Evolutionary conservation across 208 protist genomes (phyloP), one percentile per base, ranked within the genome.

Genomic region (Novymonas esmeraldas): DNA sequence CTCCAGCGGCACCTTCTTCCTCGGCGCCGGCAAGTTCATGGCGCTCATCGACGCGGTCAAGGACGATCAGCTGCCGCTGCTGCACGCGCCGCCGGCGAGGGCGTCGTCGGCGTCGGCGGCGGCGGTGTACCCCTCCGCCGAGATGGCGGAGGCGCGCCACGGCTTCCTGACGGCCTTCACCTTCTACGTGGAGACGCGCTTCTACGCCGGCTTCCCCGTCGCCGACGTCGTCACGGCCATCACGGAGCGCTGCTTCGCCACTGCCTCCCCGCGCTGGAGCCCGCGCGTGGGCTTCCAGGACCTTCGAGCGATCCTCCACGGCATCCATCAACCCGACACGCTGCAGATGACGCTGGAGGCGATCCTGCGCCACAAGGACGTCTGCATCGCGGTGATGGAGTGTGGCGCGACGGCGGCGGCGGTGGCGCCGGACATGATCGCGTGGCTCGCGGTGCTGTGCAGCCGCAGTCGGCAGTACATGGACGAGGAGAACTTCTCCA

Each of bases 101-200:
- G 42, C 34, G 14, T 10, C 45, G 42, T 10, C 13, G 42, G 10
- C 48, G 6, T 20, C 34, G 13, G 39, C 24, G 10, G 69, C 16
- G 2, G 13, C 14, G 10, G 34, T 24, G 7, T 26, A n/a, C 16
- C 55, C 73, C 16, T 28, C 76, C 14, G 24, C 34, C 18, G 76
- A 87, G 16, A 54, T 57, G 48, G 58, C 61, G 29, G 78, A 67
- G 44, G 82, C 77, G 14, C 70, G 85, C n/a, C 69, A 78, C 34
- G 76, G 73, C 16, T 82, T 90, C 36, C 64, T 90, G 14, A 89
- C 73, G 9, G 76, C 80, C 36, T 77, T 92, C 41, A 88, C 78
- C 20, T 76, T 75, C 39, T 89, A 88, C 56, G 77, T 85, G 0
- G 87, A 95, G 76, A 84, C 79, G 49, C 90, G 87, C 50, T 81